Evolutionary conservation across 1,284 basidiomycete genomes (phyloP), one percentile per base, ranked within the genome.

Genomic region (Cryptococcus amylolentus): DNA sequence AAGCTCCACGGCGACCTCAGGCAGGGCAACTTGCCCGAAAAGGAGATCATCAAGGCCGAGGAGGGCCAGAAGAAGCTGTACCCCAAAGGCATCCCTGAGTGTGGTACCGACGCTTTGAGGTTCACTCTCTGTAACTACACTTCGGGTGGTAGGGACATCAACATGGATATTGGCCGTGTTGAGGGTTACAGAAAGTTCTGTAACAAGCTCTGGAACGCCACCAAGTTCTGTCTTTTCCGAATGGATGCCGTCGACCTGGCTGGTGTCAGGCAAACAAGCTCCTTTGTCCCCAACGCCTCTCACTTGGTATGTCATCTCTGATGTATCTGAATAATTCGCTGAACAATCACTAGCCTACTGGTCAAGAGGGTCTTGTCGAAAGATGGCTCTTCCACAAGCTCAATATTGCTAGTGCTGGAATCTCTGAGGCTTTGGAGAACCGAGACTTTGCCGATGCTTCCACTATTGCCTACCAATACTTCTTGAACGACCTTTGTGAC

Each of bases 181-280:
- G 95, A 98, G 79, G 95, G 95, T 6, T 98, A 98, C 79, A 86
- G 96, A 76, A 98, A 98, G 79, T 96, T 98, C 82, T 98, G 96
- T 81, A 98, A 99, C 82, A 98, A 98, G 82, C 87, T 99, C 31
- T 98, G 96, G 84, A 98, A 99, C 75, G 96, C 96, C 1, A 98
- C 94, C 57, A 95, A 95, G 77, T 98, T 99, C 70, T 95, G 93
- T 28, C 91, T 97, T 86, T 84, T 95, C 75, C 94, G 94, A 80
- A 81, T 97, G 40, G 92, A 92, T 61, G 66, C 76, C 31, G 71
- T 77, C 54, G 71, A 76, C 52, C 65, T 78, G 38, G 73, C 76
- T 41, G 76, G 76, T 61, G 69, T 67, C 42, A 60, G 75, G 35
- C 71, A 71, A 50, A 55, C 67, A 52, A 85, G 85, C 53, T 77